These are phyloP conservation scores for Apiotrichum montevideense DNA, from an alignment of 1,284 basidiomycete genomes.

Conservation along the genomic window DNA sequence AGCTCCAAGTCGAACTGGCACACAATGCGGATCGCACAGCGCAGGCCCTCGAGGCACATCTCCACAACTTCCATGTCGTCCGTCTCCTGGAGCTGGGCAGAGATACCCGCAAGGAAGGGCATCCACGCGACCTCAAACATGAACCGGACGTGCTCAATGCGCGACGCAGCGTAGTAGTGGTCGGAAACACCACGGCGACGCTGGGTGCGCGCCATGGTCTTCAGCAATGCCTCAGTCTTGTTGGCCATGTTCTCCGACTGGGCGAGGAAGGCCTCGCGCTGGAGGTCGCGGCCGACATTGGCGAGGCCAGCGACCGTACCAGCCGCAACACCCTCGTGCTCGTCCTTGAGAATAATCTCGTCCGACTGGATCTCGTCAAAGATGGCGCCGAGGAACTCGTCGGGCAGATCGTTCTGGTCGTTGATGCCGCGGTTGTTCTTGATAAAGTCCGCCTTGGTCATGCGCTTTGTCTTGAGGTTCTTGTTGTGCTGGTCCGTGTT, in stretches of 20 bases:
- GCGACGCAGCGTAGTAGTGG: slow-evolving; percentile 89
- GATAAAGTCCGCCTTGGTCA: slow-evolving; percentile 83
- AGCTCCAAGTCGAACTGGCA: slow-evolving; percentile 94
- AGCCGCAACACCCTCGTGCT: slow-evolving; percentile 61
- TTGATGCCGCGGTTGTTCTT: slow-evolving; percentile 95
- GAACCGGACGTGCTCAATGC: slow-evolving; percentile 86
- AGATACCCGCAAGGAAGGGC: slow-evolving; percentile 85
- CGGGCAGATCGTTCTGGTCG: slow-evolving; percentile 76
- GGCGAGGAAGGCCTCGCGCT: slow-evolving; percentile 87
- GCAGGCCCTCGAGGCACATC: slow-evolving; percentile 89
- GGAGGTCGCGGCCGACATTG: slow-evolving; percentile 82
- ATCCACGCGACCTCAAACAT: slow-evolving; percentile 99
- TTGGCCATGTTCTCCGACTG: slow-evolving; percentile 92
- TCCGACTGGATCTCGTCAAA: slow-evolving; percentile 85
- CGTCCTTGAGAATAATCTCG: slow-evolving; percentile 97
- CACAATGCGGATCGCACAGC: slow-evolving; percentile 82
- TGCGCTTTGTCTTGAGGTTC: slow-evolving; percentile 77
- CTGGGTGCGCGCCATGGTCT: slow-evolving; percentile 80
- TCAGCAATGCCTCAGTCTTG: slow-evolving; percentile 91
- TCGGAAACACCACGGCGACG: slow-evolving; percentile 60
- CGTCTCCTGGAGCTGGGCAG: slow-evolving; percentile 83
- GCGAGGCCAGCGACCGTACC: slow-evolving; percentile 60
- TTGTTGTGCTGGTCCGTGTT: slow-evolving; percentile 95
- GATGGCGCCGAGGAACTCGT: slow-evolving; percentile 68
- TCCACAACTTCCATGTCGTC: slow-evolving; percentile 86